These are phyloP conservation scores for Aspergillus caelatus DNA, from an alignment of 2,329 filamentous ascomycete species.

Conservation along the genomic window DNA sequence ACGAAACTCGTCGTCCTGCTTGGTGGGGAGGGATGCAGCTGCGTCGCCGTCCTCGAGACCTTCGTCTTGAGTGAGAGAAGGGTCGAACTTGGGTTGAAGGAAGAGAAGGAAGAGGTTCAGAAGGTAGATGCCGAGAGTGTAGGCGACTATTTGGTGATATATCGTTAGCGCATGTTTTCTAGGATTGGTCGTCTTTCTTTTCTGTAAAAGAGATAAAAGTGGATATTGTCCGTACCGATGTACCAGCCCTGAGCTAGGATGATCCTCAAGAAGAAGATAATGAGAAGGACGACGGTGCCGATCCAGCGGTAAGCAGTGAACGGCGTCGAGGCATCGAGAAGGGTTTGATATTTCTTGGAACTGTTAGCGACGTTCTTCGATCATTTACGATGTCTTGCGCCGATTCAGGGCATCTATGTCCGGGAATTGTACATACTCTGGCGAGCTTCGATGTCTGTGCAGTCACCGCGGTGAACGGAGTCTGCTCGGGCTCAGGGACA, in stretches of 20 bases:
- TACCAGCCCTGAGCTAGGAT: slow-evolving; percentile 97
- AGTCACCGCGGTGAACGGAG: slow-evolving; percentile 86
- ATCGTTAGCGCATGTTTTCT: neutral
- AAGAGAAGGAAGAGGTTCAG: slow-evolving; percentile 99
- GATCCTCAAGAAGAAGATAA: slow-evolving; percentile 86
- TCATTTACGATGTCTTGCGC: neutral
- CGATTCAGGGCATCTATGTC: neutral
- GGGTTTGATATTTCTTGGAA: slow-evolving; percentile 83
- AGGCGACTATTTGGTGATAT: slow-evolving; percentile 69
- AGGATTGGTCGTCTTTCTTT: neutral
- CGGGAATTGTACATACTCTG: slow-evolving; percentile 40
- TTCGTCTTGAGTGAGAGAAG: slow-evolving; percentile 90
- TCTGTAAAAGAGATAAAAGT: neutral
- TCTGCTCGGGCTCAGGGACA: slow-evolving; percentile 81
- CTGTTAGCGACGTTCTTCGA: slow-evolving; percentile 12
- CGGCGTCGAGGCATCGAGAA: slow-evolving; percentile 91
- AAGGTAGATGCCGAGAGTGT: slow-evolving; percentile 97
- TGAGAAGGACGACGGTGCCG: slow-evolving; percentile 73
- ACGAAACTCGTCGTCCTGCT: slow-evolving; percentile 95
- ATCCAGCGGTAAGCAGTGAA: slow-evolving; percentile 89
- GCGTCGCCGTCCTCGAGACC: slow-evolving; percentile 92
- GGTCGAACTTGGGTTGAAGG: slow-evolving; percentile 97
- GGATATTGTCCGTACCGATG: slow-evolving; percentile 68
- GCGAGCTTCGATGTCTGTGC: slow-evolving; percentile 68
- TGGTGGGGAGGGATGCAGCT: slow-evolving; percentile 77